Evolutionary conservation across 306 rosid genomes (phyloP).

Genomic region (Luffa aegyptiaca): DNA sequence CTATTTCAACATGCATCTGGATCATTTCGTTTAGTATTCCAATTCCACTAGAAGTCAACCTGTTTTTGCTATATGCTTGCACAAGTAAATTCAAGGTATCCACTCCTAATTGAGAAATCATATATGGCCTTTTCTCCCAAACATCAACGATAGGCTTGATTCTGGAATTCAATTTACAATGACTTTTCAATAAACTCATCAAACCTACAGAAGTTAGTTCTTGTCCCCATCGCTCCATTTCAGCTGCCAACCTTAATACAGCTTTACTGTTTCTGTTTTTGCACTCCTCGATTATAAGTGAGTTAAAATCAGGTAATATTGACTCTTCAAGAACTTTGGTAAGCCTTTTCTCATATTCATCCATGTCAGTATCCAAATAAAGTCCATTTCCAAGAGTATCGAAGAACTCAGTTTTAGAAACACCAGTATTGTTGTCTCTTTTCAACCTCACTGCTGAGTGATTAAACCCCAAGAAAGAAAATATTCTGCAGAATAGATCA

Average conservation of each 20-base stretch:
- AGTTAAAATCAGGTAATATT: slow-evolving; percentile 43
- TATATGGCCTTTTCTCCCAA: slow-evolving; percentile 37
- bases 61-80: slow-evolving; percentile 56
- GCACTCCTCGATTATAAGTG: slow-evolving; percentile 34
- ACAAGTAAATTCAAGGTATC: slow-evolving; percentile 53
- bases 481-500: slow-evolving; percentile 53
- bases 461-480: slow-evolving; percentile 59
- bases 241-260: slow-evolving; percentile 42
- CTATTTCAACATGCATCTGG: slow-evolving; percentile 26
- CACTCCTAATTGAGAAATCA: slow-evolving; percentile 38
- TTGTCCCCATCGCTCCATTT: slow-evolving; percentile 78
- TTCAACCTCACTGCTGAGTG: slow-evolving; percentile 59
- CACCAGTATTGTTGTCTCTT: slow-evolving; percentile 47
- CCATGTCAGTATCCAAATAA: slow-evolving; percentile 73
- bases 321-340: slow-evolving; percentile 45
- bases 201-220: slow-evolving; percentile 40
- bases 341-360: slow-evolving; percentile 53
- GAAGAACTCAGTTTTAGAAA: slow-evolving; percentile 62
- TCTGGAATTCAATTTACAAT: slow-evolving; percentile 42
- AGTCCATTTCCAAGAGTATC: slow-evolving; percentile 87
- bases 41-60: slow-evolving; percentile 36
- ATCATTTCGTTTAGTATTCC: slow-evolving; percentile 46
- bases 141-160: slow-evolving; percentile 22
- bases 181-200: slow-evolving; percentile 34
- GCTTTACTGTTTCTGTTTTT: slow-evolving; percentile 26